These are phyloP conservation scores for Metschnikowia koreensis DNA, from an alignment of 805 yeast genomes.

Conservation along the genomic window DNA sequence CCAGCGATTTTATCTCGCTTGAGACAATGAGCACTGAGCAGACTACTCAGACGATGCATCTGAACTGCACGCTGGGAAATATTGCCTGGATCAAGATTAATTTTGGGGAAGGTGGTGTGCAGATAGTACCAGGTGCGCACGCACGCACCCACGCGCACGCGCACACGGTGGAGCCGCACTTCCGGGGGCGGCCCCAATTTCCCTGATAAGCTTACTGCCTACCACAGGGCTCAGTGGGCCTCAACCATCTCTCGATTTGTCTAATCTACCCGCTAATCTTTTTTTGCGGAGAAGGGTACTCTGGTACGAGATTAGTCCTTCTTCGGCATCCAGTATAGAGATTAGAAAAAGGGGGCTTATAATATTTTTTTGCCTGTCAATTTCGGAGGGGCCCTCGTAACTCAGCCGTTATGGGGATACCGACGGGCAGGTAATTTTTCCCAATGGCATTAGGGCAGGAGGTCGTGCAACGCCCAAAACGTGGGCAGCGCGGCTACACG, in stretches of 20 bases:
- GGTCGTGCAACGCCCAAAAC: conserved; percentile 2
- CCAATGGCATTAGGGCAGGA: neutral
- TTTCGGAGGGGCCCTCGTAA: neutral
- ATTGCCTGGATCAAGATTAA: neutral
- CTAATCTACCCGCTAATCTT: neutral
- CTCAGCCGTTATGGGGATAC: neutral
- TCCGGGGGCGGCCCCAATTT: neutral
- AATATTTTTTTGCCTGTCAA: too few species aligned
- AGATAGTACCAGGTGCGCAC: neutral
- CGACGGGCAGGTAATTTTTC: neutral
- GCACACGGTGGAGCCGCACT: neutral
- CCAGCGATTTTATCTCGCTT: neutral
- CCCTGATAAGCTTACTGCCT: neutral
- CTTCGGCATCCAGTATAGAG: too few species aligned
- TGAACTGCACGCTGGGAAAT: neutral
- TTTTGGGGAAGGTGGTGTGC: neutral
- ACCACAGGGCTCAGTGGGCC: neutral
- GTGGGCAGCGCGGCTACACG: conserved; percentile 1
- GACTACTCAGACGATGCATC: neutral
- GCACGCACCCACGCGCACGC: neutral
- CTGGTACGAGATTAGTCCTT: too few species aligned
- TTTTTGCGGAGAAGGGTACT: neutral
- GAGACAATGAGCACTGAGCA: neutral
- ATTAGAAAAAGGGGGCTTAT: neutral
- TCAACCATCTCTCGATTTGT: neutral